Evolutionary conservation across 163 green algal genomes (phyloP), one percentile per base, ranked within the genome.

Genomic region (Dunaliella salina): DNA sequence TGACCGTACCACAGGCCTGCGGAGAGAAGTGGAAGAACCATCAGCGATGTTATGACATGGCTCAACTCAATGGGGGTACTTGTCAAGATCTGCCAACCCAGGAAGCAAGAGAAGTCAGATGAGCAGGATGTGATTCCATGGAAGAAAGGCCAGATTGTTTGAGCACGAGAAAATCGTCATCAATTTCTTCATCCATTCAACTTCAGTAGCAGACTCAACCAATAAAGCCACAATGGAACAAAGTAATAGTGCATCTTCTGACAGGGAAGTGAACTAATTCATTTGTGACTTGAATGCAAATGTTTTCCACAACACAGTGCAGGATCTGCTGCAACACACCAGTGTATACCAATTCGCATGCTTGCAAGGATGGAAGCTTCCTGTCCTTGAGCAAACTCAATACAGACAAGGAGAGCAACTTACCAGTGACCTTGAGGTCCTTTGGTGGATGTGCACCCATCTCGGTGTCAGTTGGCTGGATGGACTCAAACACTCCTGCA

Each of bases 391-490:
- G 20, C 18, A 75, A 22, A n/a, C 29, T 30, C 67, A 33, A 30
- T 11, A 30, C 78, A 50, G 40, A 8, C 4, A 4, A 29, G 15
- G 15, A 35, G 29, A n/a, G 78, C 95, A 95, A 98, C 69, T 97
- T 85, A 83, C 97, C 97, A 18, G 95, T 96, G 92, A 99, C 97
- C 95, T 99, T 99, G 26, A 99, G 91, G 83, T 99, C 97, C 95
- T 99, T 99, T 86, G 97, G 96, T 45, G 93, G 92, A 95, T 99
- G 99, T 88, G 97, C 92, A 80, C 97, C 97, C 87, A 99, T 91
- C 88, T 99, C 97, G 86, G 97, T 99, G 92, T 99, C 97, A 57
- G 96, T 98, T 59, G 97, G 97, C 95, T 99, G 97, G 87, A 99
- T 96, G 87, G 89, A 96, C 95, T 98, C 97, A 81, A 99, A 99